Base-by-base conservation (phyloP, 2,329 filamentous ascomycete genomes). In the Trichoderma sp. region DNA sequence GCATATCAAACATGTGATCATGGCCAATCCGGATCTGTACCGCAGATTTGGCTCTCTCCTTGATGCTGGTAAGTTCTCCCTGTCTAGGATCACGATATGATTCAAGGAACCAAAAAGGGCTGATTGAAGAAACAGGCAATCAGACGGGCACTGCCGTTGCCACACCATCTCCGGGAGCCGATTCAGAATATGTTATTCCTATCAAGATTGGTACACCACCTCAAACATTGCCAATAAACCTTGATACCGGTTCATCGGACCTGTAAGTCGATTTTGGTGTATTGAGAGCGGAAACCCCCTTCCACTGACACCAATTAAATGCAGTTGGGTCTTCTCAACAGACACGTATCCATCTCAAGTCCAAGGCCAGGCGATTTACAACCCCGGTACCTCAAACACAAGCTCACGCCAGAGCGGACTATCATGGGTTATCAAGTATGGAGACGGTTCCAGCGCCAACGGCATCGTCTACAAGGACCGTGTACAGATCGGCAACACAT, bases 301-400 rank as follows among this genome's bases (percentile, higher is more conserved):
- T n/a, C 15, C 1, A 6, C 7, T 13, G 28, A 74, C 62, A 70
- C 66, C 75, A 39, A 75, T 68, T 80, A 85, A 47, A 2, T 2
- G 0, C n/a, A 86, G 92, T 81, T 93, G 91, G 91, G 88, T 90
- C 53, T 92, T 91, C 80, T 92, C 90, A 0, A 84, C 84, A 20
- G 83, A 89, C 28, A 87, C 90, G 15, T 78, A 87, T 6, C 73
- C 79, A 2, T 78, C 80, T 6, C 78, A 87, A 70, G 81, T 85
- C 59, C 74, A 74, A 0, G 87, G 87, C 5, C 90, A 92, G 75
- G 77, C 80, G 50, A 78, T 88, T 75, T 93, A 93, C 80, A 82
- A 84, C 55, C 87, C 88, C 4, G 75, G 79, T 47, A 71, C 80
- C 3, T 84, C 85, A 30, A 78, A 71, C 7, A 85, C 83, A 2